Evolutionary conservation across 129 eudicot genomes (phyloP).

Genomic region (Scalesia atractyloides): DNA sequence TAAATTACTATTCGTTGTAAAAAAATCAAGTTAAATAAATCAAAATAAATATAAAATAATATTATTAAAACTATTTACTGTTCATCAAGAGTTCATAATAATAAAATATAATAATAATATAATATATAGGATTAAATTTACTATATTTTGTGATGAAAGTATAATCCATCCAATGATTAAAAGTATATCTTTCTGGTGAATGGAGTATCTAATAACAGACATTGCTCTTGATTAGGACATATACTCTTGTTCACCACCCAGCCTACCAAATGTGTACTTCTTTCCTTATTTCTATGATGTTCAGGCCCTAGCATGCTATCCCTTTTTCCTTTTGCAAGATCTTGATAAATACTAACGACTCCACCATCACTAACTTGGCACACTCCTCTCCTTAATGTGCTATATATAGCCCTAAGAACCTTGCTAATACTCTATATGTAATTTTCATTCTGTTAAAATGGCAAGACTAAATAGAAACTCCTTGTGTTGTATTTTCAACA

Average conservation of each 20-base stretch:
- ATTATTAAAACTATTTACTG: too few relatives aligned
- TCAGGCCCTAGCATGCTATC: slow-evolving; percentile 30
- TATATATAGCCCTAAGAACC: not conserved
- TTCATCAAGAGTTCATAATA: too few relatives aligned
- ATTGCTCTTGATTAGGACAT: slow-evolving; percentile 22
- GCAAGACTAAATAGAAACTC: slow-evolving; percentile 10
- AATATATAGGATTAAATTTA: too few relatives aligned
- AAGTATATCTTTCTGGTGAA: slow-evolving; percentile 29
- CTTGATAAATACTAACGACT: slow-evolving; percentile 30
- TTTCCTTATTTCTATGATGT: slow-evolving; percentile 34
- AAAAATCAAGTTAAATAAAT: too few relatives aligned
- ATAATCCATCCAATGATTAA: slow-evolving; percentile 14
- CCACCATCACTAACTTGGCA: slow-evolving; percentile 30
- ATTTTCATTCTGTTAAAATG: slow-evolving; percentile 17
- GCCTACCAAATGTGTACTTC: slow-evolving; percentile 25
- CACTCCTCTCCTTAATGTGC: slow-evolving; percentile 10
- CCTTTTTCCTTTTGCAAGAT: slow-evolving; percentile 14
- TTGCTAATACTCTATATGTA: slow-evolving; percentile 6
- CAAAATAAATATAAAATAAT: too few relatives aligned
- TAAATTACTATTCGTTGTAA: too few relatives aligned
- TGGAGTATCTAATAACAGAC: slow-evolving; percentile 25
- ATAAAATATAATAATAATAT: too few relatives aligned
- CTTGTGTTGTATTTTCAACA: slow-evolving; percentile 21
- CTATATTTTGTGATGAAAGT: not conserved
- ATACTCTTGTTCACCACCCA: slow-evolving; percentile 31